Evolutionary conservation across 148 eudicot species (phyloP).

Genomic region (Amaranthus hypochondriacus): DNA sequence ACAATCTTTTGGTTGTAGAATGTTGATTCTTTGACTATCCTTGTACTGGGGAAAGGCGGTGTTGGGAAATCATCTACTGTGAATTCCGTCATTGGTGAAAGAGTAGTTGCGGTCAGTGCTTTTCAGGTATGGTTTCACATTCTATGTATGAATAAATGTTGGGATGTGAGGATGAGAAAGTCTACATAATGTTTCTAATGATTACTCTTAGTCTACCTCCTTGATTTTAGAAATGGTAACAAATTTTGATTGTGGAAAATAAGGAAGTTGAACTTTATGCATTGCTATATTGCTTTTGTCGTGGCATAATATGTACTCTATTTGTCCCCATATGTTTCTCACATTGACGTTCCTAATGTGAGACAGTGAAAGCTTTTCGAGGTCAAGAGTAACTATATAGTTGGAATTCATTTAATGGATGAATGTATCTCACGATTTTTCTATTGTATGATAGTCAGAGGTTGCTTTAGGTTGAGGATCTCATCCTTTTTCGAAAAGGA

Average conservation of each 20-base stretch:
- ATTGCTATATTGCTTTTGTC: neutral
- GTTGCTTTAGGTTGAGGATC: neutral
- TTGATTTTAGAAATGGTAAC: neutral
- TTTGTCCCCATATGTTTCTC: too few species aligned
- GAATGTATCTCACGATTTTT: neutral
- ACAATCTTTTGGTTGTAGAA: constrained; percentile 35
- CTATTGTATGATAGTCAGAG: neutral
- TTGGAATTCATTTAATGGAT: neutral
- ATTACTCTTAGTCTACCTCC: neutral
- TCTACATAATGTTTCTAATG: neutral
- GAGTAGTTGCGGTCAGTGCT: constrained; percentile 82
- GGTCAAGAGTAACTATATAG: neutral
- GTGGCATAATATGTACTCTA: too few species aligned
- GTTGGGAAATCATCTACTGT: constrained; percentile 95
- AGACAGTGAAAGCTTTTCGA: too few species aligned
- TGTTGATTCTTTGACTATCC: constrained; percentile 75
- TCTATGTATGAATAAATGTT: neutral
- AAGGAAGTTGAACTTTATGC: neutral
- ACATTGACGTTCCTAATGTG: too few species aligned
- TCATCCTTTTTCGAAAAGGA: neutral
- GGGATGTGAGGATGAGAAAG: neutral
- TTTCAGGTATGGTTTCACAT: constrained; percentile 60
- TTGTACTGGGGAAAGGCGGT: constrained; percentile 96
- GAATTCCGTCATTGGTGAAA: constrained; percentile 85
- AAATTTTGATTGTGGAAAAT: neutral